Evolutionary conservation across 1,284 basidiomycete species (phyloP).

Genomic region (Takashimella koratensis): DNA sequence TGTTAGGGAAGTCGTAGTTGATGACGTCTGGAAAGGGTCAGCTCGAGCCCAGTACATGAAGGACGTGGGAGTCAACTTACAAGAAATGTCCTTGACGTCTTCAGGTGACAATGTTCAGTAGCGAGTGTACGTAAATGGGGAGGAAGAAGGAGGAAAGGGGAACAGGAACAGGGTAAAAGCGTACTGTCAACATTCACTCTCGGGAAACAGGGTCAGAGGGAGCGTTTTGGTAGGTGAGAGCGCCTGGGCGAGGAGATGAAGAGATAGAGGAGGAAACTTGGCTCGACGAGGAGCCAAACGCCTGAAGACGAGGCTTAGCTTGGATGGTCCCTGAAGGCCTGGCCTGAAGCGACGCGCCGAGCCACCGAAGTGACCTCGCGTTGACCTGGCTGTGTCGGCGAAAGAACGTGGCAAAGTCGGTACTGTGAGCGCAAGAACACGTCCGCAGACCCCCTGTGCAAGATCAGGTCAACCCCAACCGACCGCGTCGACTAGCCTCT

Average conservation of each 20-base stretch:
- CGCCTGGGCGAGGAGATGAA: not conserved
- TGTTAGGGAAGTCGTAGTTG: constrained; percentile 94
- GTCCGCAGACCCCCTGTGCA: no score
- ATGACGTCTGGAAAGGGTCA: constrained; percentile 22
- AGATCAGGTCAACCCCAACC: no score
- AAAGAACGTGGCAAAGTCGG: no score
- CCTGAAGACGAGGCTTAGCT: no score
- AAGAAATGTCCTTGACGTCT: constrained; percentile 48
- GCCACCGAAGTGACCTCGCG: no score
- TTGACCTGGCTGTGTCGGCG: no score
- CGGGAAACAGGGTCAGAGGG: constrained; percentile 15
- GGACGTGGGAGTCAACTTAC: constrained; percentile 14
- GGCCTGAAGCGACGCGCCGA: no score
- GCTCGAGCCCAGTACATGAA: constrained; percentile 27
- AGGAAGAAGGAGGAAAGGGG: constrained; percentile 9
- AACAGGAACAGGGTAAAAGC: constrained; percentile 11
- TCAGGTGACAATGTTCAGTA: constrained; percentile 14
- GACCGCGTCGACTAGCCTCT: no score
- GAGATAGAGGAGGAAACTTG: no score
- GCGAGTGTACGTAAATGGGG: constrained; percentile 19
- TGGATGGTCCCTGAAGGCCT: no score
- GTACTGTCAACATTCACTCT: constrained; percentile 19
- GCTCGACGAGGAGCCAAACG: not conserved
- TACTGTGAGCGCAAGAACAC: no score
- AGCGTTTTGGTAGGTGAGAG: constrained; percentile 4